A percentile compares a stretch with the other conserved stretches of the same genome.
Conservation (phyloP, 2,329 filamentous ascomycete species). For the Colletotrichum shisoi region DNA sequence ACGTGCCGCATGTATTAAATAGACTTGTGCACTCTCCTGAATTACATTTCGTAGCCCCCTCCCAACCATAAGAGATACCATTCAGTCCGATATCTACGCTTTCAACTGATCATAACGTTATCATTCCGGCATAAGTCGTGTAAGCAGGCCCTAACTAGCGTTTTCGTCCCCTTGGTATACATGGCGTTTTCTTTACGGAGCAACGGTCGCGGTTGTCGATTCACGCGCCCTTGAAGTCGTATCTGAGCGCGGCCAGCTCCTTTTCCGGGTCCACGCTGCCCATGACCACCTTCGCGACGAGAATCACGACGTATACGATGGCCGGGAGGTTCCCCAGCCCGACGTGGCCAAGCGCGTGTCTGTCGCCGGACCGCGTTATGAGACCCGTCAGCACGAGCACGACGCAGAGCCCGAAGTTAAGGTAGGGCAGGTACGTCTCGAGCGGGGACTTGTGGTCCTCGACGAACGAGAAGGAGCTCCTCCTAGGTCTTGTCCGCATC, state of each 20-base stretch:
- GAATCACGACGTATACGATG: conserved; percentile 66
- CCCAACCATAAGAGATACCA: background rate
- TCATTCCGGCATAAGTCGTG: conserved; percentile 34
- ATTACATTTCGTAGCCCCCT: background rate
- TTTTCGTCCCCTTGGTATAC: background rate
- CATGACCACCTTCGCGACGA: conserved; percentile 72
- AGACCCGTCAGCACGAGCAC: conserved; percentile 60
- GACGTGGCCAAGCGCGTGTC: conserved; percentile 50
- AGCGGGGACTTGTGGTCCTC: conserved; percentile 55
- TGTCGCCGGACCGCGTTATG: conserved; percentile 44
- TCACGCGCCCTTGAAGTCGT: conserved; percentile 73
- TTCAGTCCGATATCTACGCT: background rate
- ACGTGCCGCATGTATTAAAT: conserved; percentile 19
- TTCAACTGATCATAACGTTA: background rate
- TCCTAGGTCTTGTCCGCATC: conserved; percentile 29
- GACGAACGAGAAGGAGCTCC: conserved; percentile 41
- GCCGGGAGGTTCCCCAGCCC: conserved; percentile 62
- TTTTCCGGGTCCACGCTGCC: conserved; percentile 71
- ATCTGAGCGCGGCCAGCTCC: conserved; percentile 69
- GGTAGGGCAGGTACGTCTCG: conserved; percentile 64
- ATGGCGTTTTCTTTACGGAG: background rate
- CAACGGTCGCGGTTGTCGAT: background rate
- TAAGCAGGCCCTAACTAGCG: background rate
- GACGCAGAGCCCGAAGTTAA: conserved; percentile 66
- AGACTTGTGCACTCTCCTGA: conserved; percentile 25